Base-by-base conservation (phyloP, 2,329 filamentous ascomycete genomes). In the Drechslerella stenobrocha region DNA sequence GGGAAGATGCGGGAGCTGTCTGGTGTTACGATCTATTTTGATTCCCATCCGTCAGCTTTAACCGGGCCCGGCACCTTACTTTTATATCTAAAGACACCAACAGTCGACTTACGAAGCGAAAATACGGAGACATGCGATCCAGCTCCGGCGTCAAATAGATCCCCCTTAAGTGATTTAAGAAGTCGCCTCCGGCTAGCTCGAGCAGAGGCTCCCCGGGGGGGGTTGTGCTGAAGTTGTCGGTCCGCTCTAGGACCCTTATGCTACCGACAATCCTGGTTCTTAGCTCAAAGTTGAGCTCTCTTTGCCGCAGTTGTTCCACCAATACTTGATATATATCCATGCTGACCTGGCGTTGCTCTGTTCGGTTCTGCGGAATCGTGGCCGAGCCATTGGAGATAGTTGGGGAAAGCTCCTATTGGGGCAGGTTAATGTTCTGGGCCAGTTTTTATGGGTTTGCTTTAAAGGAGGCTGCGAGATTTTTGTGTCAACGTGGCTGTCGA, bases 21-120 rank as follows among this genome's bases (percentile, higher is more conserved):
- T 42, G 70, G 57, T 20, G 70, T 70, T 26, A 70, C 51, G 20
- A 52, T 73, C 70, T 48, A 71, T 52, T 57, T 65, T 66, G 30
- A 73, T 72, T 37, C 3, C 11, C 11, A 5, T 37, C 34, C 34
- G 15, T 37, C 34, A 37, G 34, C 11, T 9, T 3, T 37, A 15
- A 37, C 3, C 11, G 3, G 15, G 3, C 11, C 3, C 34, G 11
- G 3, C 34, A 5, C 3, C 15, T 37, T 37, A 9, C 34, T 37
- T 13, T 9, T 37, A 37, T 37, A 9, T 3, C 15, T 13, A 37
- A 3, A 13, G 3, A 37, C 11, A 15, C 34, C 34, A 15, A 37
- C 11, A 13, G 15, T 15, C 15, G 34, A 37, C 34, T 37, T 37
- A 37, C 34, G 11, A 13, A 37, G 34, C 34, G 34, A 4, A 37